Evolutionary conservation across 495 filamentous ascomycete species (phyloP), one percentile per base, ranked within the genome.

Genomic region (Parathielavia appendiculata): DNA sequence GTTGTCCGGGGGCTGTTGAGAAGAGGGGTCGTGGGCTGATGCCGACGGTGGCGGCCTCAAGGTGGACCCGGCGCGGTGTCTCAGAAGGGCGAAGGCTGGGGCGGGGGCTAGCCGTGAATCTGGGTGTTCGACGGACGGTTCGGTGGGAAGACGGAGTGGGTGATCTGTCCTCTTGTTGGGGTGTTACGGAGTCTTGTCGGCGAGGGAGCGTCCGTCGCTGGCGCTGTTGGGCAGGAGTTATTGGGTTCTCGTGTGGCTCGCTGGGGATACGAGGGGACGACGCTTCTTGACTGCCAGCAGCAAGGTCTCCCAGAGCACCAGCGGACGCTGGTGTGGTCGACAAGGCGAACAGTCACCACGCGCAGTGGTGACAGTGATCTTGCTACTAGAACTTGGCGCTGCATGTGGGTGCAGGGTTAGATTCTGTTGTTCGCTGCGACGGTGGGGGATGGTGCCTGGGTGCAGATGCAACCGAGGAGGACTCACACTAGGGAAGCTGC

Each of bases 341-440:
- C 75, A 79, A 79, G 68, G 57, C 74, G 75, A 71, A 66, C 53
- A 52, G 60, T 72, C 73, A 77, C 74, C 75, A 75, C 75, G 38
- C 41, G 39, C 14, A 34, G 70, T 69, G 70, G 71, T 71, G 71
- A 66, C 62, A 55, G 34, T 22, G 54, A 50, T 30, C 39, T 9
- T 49, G 63, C 40, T 65, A 55, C 38, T 54, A 38, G 12, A 40
- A 46, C 44, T 16, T 26, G 44, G 54, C 5, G 52, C 40, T 19
- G 40, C 1, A 36, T 44, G 34, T 2, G 19, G 11, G 19, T 47
- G 52, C 56, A 35, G 38, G 50, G 50, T 66, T 23, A 61, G 62
- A 52, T 35, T 43, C 41, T 51, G 60, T 57, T 54, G 52, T 5
- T 10, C 13, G 9, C 8, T 30, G 16, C 5, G 26, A 36, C 35